A percentile compares a stretch with the other conserved stretches of the same genome.
These are phyloP conservation scores for Dactylellina parvicollis DNA, from an alignment of 2,329 filamentous ascomycete species.

Conservation along the genomic window DNA sequence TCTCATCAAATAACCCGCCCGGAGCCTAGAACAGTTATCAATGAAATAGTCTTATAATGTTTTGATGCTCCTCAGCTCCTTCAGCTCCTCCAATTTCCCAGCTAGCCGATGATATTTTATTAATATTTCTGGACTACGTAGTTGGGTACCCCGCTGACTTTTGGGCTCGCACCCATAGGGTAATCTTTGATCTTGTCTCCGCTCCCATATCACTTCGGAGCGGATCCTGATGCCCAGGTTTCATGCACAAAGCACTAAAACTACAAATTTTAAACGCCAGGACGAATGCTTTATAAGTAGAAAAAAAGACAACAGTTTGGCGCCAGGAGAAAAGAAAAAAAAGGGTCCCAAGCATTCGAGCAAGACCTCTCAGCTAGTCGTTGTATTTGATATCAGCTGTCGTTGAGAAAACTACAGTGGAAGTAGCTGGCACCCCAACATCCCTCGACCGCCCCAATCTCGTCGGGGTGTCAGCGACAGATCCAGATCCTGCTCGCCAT, in stretches of 20 bases:
- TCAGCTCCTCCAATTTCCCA: no score
- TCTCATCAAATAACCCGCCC: no score
- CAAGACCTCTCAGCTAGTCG: background rate
- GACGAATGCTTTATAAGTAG: slow-evolving; percentile 17
- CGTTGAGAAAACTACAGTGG: slow-evolving; percentile 69
- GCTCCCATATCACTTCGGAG: background rate
- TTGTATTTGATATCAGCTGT: no score
- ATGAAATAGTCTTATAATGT: no score
- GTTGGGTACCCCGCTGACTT: no score
- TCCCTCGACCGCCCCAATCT: slow-evolving; percentile 88
- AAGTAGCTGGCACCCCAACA: slow-evolving; percentile 89
- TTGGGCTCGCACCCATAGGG: no score
- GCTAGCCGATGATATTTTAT: no score
- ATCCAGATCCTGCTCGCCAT: slow-evolving; percentile 55
- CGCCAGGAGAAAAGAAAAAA: background rate
- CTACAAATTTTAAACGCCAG: slow-evolving; percentile 18
- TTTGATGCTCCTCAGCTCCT: no score
- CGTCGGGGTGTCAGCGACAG: slow-evolving; percentile 73
- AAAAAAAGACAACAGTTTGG: background rate
- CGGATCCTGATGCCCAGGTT: slow-evolving; percentile 5
- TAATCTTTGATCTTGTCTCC: background rate
- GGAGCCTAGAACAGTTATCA: no score
- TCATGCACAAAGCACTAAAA: background rate
- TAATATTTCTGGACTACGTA: no score
- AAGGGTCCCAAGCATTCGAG: background rate